These are phyloP conservation scores for Penicillium longicatenatum DNA, from an alignment of 495 filamentous ascomycete genomes.

Conservation along the genomic window DNA sequence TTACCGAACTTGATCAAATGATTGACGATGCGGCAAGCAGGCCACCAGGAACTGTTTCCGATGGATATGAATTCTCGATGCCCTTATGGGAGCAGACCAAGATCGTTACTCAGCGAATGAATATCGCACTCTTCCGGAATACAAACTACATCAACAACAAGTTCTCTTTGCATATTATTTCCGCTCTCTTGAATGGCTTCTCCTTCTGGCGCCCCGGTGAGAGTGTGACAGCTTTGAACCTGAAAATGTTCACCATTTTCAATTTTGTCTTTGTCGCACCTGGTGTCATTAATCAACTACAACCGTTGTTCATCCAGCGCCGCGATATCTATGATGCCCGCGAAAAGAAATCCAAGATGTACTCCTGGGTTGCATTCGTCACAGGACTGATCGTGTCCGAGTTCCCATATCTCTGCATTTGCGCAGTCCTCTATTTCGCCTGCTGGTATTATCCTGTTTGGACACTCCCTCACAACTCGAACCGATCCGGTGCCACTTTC, in stretches of 20 bases:
- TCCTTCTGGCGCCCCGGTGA: conserved; percentile 40
- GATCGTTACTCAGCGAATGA: conserved; percentile 59
- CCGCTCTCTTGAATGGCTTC: conserved; percentile 42
- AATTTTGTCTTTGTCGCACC: conserved; percentile 53
- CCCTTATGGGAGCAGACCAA: conserved; percentile 57
- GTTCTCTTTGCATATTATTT: conserved; percentile 42
- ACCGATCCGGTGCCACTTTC: conserved; percentile 51
- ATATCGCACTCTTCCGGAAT: conserved; percentile 61
- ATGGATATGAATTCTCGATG: conserved; percentile 57
- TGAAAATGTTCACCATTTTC: conserved; percentile 49
- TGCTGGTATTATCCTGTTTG: conserved; percentile 51
- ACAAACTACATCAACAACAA: conserved; percentile 68
- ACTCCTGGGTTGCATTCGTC: conserved; percentile 56
- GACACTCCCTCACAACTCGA: conserved; percentile 31
- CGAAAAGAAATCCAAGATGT: conserved; percentile 55
- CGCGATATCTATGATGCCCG: conserved; percentile 54
- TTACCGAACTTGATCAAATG: conserved; percentile 56
- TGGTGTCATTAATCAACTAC: conserved; percentile 52
- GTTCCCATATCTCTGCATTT: conserved; percentile 53
- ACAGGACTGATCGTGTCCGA: conserved; percentile 53
- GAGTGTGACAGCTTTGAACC: conserved; percentile 30
- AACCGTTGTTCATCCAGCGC: conserved; percentile 54
- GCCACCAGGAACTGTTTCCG: conserved; percentile 35
- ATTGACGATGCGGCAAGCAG: conserved; percentile 42
- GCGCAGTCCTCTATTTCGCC: conserved; percentile 49